Evolutionary conservation across 129 eudicot genomes (phyloP).

Genomic region (Chrysanthemum seticuspe): DNA sequence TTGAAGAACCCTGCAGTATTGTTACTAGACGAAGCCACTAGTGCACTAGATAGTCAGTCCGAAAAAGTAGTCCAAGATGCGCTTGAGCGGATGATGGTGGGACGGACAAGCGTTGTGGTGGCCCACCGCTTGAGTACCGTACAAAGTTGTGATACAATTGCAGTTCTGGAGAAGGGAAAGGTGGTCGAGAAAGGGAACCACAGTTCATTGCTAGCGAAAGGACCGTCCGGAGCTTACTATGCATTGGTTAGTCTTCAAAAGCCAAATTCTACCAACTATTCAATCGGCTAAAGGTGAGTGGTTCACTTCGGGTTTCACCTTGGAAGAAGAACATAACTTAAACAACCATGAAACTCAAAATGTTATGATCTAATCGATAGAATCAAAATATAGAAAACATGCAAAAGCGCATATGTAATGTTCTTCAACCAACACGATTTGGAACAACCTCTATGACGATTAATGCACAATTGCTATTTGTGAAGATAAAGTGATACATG

Average conservation of each 20-base stretch:
- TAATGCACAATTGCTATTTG: too few species aligned
- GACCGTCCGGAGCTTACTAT: conserved; percentile 59
- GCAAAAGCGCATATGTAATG: too few species aligned
- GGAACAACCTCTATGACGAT: too few species aligned
- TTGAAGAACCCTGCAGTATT: conserved; percentile 55
- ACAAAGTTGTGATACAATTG: conserved; percentile 66
- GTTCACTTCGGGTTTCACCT: not conserved
- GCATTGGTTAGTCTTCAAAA: conserved; percentile 57
- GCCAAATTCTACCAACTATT: conserved; percentile 24
- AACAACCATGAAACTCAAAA: not conserved
- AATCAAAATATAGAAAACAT: too few species aligned
- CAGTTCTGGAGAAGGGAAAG: conserved; percentile 65
- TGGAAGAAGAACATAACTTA: not conserved
- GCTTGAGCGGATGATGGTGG: conserved; percentile 67
- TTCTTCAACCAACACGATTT: too few species aligned
- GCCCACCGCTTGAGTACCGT: conserved; percentile 83
- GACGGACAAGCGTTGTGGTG: conserved; percentile 75
- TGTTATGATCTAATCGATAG: too few species aligned
- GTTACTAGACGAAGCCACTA: conserved; percentile 78
- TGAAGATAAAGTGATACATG: too few species aligned
- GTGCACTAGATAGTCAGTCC: conserved; percentile 86
- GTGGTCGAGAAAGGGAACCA: conserved; percentile 80
- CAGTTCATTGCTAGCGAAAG: conserved; percentile 59
- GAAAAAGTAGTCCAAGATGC: conserved; percentile 87
- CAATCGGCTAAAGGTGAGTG: too few species aligned